phyloP scores from a whole-genome alignment of 768 basidiomycete species.

The Dacryopinax spathularia region DNA sequence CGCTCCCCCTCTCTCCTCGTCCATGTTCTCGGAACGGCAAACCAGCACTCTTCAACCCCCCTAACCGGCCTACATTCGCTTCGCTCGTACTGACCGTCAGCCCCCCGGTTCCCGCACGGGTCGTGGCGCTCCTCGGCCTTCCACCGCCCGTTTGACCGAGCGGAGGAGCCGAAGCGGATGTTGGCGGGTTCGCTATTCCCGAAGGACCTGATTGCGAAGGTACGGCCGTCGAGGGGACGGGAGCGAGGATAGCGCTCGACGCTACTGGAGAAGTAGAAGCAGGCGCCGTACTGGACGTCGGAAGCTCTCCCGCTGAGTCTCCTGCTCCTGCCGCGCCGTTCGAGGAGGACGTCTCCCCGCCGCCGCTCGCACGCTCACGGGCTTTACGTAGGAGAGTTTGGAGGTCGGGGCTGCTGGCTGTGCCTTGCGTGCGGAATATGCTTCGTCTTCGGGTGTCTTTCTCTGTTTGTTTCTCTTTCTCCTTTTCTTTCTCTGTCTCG shows the following conservation, averaged over 20 bases:
- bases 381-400: constrained; percentile 76
- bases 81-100: neutral
- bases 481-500: constrained; percentile 9
- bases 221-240: too few relatives aligned
- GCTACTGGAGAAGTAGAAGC: neutral
- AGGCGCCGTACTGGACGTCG: neutral
- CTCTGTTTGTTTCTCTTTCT: constrained; percentile 24
- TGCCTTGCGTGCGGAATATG: constrained; percentile 77
- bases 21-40: neutral
- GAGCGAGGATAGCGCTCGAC: neutral
- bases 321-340: constrained; percentile 21
- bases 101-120: neutral
- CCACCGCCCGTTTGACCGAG: neutral
- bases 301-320: constrained; percentile 7
- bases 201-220: too few relatives aligned
- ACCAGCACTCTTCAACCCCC: neutral
- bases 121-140: neutral
- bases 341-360: constrained; percentile 31
- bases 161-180: too few relatives aligned
- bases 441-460: constrained; percentile 64
- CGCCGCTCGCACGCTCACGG: constrained; percentile 46
- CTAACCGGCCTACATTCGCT: neutral
- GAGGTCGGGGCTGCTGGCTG: constrained; percentile 82
- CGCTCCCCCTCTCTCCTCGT: neutral
- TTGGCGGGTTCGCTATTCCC: too few relatives aligned